Conservation (phyloP, 1,284 basidiomycete genomes). For the Meripilus lineatus region DNA sequence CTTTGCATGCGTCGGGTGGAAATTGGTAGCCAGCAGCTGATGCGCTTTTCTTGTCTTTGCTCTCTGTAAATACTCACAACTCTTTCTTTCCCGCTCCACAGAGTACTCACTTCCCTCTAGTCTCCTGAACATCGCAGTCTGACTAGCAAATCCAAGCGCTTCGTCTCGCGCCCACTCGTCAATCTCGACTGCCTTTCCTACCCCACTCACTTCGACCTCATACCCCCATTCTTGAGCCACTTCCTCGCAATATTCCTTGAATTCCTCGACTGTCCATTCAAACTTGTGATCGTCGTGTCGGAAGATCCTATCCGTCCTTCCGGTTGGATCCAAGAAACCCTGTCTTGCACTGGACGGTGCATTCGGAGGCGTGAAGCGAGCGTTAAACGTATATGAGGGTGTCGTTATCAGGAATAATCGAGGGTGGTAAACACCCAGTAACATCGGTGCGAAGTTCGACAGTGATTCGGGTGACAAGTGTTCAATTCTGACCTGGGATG, state of each 20-base stretch:
- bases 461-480: slow-evolving; percentile 74
- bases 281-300: slow-evolving; percentile 89
- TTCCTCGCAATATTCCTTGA: slow-evolving; percentile 62
- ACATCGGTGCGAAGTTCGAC: slow-evolving; percentile 72
- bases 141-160: slow-evolving; percentile 62
- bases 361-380: slow-evolving; percentile 70
- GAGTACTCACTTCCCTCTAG: slow-evolving; percentile 30
- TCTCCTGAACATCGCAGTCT: slow-evolving; percentile 66
- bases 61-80: slow-evolving; percentile 24
- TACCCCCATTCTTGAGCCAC: slow-evolving; percentile 76
- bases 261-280: slow-evolving; percentile 87
- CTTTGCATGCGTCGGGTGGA: slow-evolving; percentile 45
- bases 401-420: slow-evolving; percentile 81
- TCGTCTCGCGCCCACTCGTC: slow-evolving; percentile 70
- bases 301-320: slow-evolving; percentile 69
- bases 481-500: slow-evolving; percentile 63
- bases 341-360: slow-evolving; percentile 38
- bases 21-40: slow-evolving; percentile 44
- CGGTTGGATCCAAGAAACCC: slow-evolving; percentile 72
- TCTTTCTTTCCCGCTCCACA: slow-evolving; percentile 31
- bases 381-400: slow-evolving; percentile 87
- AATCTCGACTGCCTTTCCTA: slow-evolving; percentile 50
- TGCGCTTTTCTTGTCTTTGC: slow-evolving; percentile 33
- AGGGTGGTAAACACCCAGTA: slow-evolving; percentile 84
- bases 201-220: slow-evolving; percentile 46